Base-by-base conservation (phyloP, 306 rosid species). In the Dryas alaskensis region DNA sequence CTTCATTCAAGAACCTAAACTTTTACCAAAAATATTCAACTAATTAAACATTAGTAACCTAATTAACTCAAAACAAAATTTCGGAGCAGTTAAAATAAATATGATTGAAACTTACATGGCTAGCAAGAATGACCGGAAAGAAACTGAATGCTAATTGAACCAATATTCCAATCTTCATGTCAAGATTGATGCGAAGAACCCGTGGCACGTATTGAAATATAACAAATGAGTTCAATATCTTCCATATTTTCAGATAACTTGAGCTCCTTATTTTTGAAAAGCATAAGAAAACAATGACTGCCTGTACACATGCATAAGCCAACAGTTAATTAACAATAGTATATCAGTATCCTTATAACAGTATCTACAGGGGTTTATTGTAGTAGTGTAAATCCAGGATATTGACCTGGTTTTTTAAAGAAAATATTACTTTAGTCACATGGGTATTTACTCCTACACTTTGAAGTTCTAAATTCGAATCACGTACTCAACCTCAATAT, bases 201-300 rank as follows among this genome's bases (percentile, higher is more conserved):
- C 82, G 47, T 27, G 82, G 82, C 4, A 78, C 47, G 72, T 55
- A 73, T 65, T 78, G 82, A 6, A 59, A 7, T 10, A 78, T 25
- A 65, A 72, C 44, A 50, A 72, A 3, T 57, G 43, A 17, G 44
- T 70, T 72, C 60, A 78, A 39, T 16, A 31, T 39, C 48, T 53
- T 65, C 16, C 37, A 19, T 8, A 37, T 47, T 0, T 4, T 43
- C 12, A 16, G 16, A 37, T 63, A 78, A 46, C 40, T 52, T 50
- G 67, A 54, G 25, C 55, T 78, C 8, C 63, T 48, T 37, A 74
- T 1, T 45, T 10, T 46, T n/a, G 8, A 54, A 57, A 19, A 5
- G 47, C 37, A 1, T 31, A 55, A 14, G 7, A 50, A 12, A 4
- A 47, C 57, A 45, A 65, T 22, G 39, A 72, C 52, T 50, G 72